Evolutionary conservation across 2,329 filamentous ascomycete species (phyloP), one percentile per base, ranked within the genome.

Genomic region (Nectriaceae sp.): DNA sequence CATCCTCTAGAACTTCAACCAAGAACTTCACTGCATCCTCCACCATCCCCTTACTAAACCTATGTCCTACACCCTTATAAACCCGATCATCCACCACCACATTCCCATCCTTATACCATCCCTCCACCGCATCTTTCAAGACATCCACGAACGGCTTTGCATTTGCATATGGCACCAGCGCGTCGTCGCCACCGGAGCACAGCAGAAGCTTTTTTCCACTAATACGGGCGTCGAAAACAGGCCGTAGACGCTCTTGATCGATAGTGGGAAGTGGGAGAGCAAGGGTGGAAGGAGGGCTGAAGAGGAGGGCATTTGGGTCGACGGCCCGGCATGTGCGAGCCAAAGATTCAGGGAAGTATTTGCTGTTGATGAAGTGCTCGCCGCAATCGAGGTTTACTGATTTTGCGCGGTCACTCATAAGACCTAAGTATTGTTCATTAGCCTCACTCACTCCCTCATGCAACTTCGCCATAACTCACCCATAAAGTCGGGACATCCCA

Each of bases 401-500:
- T 4, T 81, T 75, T 1, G 93, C 93, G 11, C 94, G 89, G 60
- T 93, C 85, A 8, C 75, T 77, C 83, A 97, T 88, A 15, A 97
- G 67, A 18, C 67, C 78, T 80, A 40, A 40, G 19, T 4, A 19
- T 29, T 6, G 24, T n/a, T n/a, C 24, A 29, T 29, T 29, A 13
- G 13, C 6, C 33, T 16, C 33, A 16, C 16, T n/a, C 8, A 10
- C 16, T 36, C n/a, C 6, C 8, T 36, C 33, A n/a, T 36, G 11
- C 33, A 16, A 11, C n/a, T n/a, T 36, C 33, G 8, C 16, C 33
- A 15, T 10, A 33, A 74, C 67, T 72, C 59, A 83, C 88, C 77
- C 54, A 85, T 82, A 61, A 89, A 96, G 69, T 99, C 93, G 1
- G 92, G 90, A 68, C 91, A 96, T 1, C 93, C 94, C 44, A 97